Evolutionary conservation across 768 basidiomycete genomes (phyloP).

Genomic region (Lentinula edodes): DNA sequence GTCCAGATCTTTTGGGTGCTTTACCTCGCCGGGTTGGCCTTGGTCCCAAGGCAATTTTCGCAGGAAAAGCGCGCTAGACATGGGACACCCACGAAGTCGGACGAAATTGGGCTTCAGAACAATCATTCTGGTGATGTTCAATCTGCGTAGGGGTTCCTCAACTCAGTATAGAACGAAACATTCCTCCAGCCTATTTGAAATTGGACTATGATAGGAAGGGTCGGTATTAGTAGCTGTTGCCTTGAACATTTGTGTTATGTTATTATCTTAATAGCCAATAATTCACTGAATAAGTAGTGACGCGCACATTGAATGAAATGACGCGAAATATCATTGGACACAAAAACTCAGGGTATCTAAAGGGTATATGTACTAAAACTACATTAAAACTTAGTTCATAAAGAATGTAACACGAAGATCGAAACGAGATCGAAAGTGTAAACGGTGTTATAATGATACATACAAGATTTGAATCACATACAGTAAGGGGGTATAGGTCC

Average conservation of each 20-base stretch:
- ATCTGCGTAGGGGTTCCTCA: not conserved
- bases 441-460: not conserved
- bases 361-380: not conserved
- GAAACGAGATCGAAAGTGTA: no score
- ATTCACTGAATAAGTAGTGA: not conserved
- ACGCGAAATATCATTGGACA: not conserved
- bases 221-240: not conserved
- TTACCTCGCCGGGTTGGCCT: conserved; percentile 33
- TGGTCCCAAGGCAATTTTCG: conserved; percentile 40
- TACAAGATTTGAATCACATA: not conserved
- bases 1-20: conserved; percentile 42
- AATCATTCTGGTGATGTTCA: not conserved
- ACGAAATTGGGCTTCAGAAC: not conserved
- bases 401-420: not conserved
- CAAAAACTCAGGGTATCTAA: not conserved
- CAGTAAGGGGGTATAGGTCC: conserved; percentile 1
- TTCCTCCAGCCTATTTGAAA: not conserved
- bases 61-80: conserved; percentile 26
- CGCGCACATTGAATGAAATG: not conserved
- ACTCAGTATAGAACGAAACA: not conserved
- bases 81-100: not conserved
- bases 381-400: not conserved
- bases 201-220: not conserved
- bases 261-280: not conserved
- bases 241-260: no score